Percentiles rank a stretch among this genome's conserved stretches.
Evolutionary conservation across 768 basidiomycete species (phyloP).

Genomic region (Psilocybe tampanensis): DNA sequence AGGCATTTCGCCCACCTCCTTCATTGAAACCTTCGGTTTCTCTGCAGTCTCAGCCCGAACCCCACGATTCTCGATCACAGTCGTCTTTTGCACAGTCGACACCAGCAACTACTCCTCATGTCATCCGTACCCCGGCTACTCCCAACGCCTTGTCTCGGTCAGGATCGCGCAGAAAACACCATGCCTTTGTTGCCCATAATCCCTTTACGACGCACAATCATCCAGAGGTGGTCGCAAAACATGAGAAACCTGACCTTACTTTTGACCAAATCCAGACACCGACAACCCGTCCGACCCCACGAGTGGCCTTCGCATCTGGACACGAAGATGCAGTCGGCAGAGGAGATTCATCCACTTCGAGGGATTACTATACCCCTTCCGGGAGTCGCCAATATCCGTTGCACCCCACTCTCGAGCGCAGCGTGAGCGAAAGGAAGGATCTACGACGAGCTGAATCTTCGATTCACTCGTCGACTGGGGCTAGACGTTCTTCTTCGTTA

Average conservation of each 20-base stretch:
- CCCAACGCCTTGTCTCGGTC: background rate
- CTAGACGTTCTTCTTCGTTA: background rate
- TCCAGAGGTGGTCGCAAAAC: background rate
- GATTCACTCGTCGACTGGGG: background rate
- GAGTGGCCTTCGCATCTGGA: background rate
- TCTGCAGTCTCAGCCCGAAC: background rate
- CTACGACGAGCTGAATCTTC: background rate
- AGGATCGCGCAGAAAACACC: background rate
- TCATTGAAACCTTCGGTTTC: background rate
- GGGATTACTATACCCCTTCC: background rate
- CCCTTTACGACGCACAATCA: background rate
- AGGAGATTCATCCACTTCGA: background rate
- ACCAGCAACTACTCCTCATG: background rate
- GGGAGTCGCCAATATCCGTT: no score
- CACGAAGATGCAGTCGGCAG: background rate
- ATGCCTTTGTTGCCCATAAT: conserved; percentile 1
- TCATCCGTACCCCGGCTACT: background rate
- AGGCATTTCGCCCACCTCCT: background rate
- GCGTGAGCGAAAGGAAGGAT: background rate
- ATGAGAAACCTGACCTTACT: background rate
- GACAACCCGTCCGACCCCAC: background rate
- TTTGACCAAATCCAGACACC: background rate
- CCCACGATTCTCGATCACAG: background rate
- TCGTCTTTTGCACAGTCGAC: background rate
- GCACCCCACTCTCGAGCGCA: background rate